These are phyloP conservation scores for Triglochin maritima DNA, from an alignment of 106 monocot genomes.

Conservation along the genomic window DNA sequence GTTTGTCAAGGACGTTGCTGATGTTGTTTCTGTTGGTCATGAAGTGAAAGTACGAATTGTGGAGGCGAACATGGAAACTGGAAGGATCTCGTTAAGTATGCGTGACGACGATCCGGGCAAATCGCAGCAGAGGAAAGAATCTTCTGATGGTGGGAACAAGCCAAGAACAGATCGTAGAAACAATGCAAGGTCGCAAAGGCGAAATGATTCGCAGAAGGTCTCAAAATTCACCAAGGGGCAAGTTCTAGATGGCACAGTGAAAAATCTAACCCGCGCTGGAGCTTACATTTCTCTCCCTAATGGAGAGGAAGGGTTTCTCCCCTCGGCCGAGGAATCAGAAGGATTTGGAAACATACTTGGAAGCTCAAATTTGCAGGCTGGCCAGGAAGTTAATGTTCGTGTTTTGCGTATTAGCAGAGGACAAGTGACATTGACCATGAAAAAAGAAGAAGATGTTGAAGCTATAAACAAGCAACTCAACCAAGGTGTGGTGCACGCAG, in stretches of 20 bases:
- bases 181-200: slow-evolving; percentile 25
- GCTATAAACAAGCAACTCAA: slow-evolving; percentile 48
- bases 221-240: slow-evolving; percentile 54
- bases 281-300: slow-evolving; percentile 65
- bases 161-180: slow-evolving; percentile 35
- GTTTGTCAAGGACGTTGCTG: slow-evolving; percentile 72
- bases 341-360: slow-evolving; percentile 48
- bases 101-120: slow-evolving; percentile 43
- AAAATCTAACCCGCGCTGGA: slow-evolving; percentile 59
- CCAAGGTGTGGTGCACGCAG: slow-evolving; percentile 45
- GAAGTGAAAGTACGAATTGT: slow-evolving; percentile 73
- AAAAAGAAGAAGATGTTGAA: slow-evolving; percentile 71
- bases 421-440: slow-evolving; percentile 79
- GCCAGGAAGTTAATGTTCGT: slow-evolving; percentile 58
- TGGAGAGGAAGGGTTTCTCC: slow-evolving; percentile 91
- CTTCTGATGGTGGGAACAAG: slow-evolving; percentile 27
- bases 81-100: slow-evolving; percentile 86
- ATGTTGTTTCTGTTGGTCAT: slow-evolving; percentile 70
- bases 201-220: slow-evolving; percentile 27
- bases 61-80: slow-evolving; percentile 66
- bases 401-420: slow-evolving; percentile 68
- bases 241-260: slow-evolving; percentile 54
- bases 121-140: slow-evolving; percentile 27
- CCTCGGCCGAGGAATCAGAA: slow-evolving; percentile 66
- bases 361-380: slow-evolving; percentile 48